A percentile compares a stretch with the other conserved stretches of the same genome.
Evolutionary conservation across 2,329 filamentous ascomycete genomes (phyloP).

Genomic region (Cladosporium oxysporum): DNA sequence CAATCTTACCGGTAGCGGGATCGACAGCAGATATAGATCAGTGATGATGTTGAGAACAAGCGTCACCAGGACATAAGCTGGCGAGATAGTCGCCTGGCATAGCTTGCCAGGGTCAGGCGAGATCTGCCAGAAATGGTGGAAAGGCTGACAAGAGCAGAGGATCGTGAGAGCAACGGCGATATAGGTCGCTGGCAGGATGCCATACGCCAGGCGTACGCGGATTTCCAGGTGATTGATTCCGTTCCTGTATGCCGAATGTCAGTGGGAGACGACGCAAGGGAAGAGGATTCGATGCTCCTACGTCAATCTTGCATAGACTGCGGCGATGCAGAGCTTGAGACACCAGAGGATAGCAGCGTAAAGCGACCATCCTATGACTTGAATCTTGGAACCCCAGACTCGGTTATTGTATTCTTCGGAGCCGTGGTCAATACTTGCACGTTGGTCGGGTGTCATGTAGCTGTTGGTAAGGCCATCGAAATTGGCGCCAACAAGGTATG

Average conservation of each 20-base stretch:
- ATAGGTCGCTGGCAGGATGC: not conserved
- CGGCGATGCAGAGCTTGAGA: constrained; percentile 7
- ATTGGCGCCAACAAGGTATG: constrained; percentile 10
- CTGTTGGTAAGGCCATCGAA: constrained; percentile 12
- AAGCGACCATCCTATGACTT: constrained; percentile 10
- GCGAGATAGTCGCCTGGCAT: constrained; percentile 11
- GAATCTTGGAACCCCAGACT: constrained; percentile 12
- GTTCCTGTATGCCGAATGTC: not conserved
- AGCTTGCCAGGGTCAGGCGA: constrained; percentile 10
- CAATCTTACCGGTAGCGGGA: not conserved
- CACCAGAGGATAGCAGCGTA: constrained; percentile 15
- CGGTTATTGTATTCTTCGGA: constrained; percentile 8
- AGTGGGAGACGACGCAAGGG: not conserved
- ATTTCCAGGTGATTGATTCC: constrained; percentile 12
- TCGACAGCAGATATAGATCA: constrained; percentile 4
- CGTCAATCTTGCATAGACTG: constrained; percentile 14
- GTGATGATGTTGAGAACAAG: constrained; percentile 9
- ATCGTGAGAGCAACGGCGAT: constrained; percentile 5
- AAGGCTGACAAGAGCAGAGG: constrained; percentile 2
- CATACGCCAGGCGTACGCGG: constrained; percentile 2
- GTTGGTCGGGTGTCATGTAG: constrained; percentile 12
- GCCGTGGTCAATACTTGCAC: not conserved
- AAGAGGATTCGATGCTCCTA: not conserved
- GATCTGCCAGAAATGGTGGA: constrained; percentile 14
- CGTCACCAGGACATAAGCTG: not conserved